Base-by-base conservation (phyloP, 108 stramenopile species). In the Stephanodiscus minutulus region DNA sequence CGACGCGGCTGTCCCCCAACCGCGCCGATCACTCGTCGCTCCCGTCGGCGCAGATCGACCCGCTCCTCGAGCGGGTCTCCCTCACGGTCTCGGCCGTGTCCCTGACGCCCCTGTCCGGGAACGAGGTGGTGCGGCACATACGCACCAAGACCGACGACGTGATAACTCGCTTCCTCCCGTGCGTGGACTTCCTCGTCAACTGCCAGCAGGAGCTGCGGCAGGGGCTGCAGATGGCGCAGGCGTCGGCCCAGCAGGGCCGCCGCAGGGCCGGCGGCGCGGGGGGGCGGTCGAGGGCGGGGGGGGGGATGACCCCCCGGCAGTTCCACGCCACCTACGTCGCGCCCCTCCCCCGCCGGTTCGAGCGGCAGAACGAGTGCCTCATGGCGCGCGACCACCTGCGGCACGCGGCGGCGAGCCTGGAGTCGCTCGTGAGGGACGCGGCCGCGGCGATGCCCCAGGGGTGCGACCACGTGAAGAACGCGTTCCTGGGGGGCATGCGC, bases 171-270 rank as follows among this genome's bases (percentile, higher is more conserved):
- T 94, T 85, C 68, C 58, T 94, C 20, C 93, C 93, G 10, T 94
- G 93, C 66, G 90, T 91, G 0, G 91, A 91, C 36, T 94, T 94
- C 76, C 64, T 94, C n/a, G 93, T 94, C 1, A 82, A 83, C 52
- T 94, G 93, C 61, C 93, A 94, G 71, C 93, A 94, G 63, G 91
- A 91, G 43, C 58, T 94, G 35, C 87, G 93, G 9, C 85, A 87
- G 60, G 93, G 93, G 20, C 61, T 94, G 31, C 82, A 73, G 2
- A 46, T 81, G 5, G 90, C 92, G 20, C 83, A 86, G 12, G 50
- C 64, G 24, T 60, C 64, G 12, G 36, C 44, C 15, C 43, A 59
- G 8, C 39, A 28, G 41, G 50, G 56, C 48, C 31, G 52, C 13
- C 54, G 22, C 35, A n/a, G 53, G 39, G 11, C 8, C 28, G 49